These are phyloP conservation scores for Nigrospora osmanthi DNA, from an alignment of 2,329 filamentous ascomycete genomes.

Conservation along the genomic window DNA sequence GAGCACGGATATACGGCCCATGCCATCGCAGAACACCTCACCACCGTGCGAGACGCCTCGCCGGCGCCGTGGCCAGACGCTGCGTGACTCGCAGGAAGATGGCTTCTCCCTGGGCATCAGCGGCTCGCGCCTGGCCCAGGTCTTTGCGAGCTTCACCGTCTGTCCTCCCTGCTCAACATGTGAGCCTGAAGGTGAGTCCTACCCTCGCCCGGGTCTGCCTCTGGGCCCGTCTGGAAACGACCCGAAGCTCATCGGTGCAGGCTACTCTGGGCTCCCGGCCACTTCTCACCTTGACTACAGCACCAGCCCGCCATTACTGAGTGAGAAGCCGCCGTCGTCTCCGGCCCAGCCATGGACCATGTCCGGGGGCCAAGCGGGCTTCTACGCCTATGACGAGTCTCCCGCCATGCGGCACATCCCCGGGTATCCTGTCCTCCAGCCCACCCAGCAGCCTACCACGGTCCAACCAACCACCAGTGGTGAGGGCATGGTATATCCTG, in stretches of 20 bases:
- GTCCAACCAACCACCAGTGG: conserved; percentile 21
- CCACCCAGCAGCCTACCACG: conserved; percentile 15
- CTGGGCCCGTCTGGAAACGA: neutral
- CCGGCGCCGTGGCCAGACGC: conserved; percentile 9
- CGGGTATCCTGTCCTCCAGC: conserved; percentile 28
- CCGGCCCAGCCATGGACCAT: conserved; percentile 15
- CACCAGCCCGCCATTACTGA: conserved; percentile 14
- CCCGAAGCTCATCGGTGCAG: conserved; percentile 7
- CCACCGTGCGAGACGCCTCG: conserved; percentile 9
- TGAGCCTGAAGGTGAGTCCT: conserved; percentile 24
- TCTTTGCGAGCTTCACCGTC: conserved; percentile 22
- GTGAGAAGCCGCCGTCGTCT: conserved; percentile 13
- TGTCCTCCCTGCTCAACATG: conserved; percentile 26
- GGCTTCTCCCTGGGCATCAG: conserved; percentile 16
- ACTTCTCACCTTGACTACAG: conserved; percentile 13
- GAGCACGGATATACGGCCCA: conserved; percentile 15
- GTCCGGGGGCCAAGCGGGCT: conserved; percentile 13
- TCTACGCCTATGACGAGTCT: conserved; percentile 21
- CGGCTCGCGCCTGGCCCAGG: conserved; percentile 22
- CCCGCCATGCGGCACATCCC: conserved; percentile 20
- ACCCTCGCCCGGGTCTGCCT: neutral
- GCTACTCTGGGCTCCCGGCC: conserved; percentile 17
- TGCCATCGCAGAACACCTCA: conserved; percentile 16
- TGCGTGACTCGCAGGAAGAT: conserved; percentile 3
- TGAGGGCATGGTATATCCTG: conserved; percentile 33